A percentile compares a stretch with the other conserved stretches of the same genome.
phyloP scores from a whole-genome alignment of 2,329 filamentous ascomycete genomes.

The Neobulgaria alba region DNA sequence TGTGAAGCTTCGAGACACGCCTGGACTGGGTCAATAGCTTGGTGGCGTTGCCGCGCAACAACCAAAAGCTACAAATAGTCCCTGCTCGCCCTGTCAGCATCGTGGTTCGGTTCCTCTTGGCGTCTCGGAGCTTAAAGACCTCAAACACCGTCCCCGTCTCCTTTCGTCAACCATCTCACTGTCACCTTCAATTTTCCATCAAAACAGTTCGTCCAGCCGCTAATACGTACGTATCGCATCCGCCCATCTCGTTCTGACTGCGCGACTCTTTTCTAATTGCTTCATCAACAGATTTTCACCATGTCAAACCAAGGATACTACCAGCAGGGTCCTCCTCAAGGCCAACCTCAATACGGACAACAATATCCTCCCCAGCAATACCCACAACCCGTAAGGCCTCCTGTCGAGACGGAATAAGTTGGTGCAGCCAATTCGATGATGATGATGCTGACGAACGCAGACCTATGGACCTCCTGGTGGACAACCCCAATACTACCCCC shows the following conservation, averaged over 20 bases:
- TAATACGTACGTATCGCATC: no score
- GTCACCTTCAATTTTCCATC: background rate
- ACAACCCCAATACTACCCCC: slow-evolving; percentile 11
- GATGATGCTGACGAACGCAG: background rate
- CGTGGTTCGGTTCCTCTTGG: no score
- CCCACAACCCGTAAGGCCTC: slow-evolving; percentile 4
- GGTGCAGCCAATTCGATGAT: no score
- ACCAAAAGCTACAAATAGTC: no score
- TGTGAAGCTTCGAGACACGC: no score
- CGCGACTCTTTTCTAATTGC: background rate
- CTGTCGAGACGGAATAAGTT: background rate
- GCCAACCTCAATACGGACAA: no score
- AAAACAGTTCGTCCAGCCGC: no score
- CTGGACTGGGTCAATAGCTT: no score
- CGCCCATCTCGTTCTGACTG: no score
- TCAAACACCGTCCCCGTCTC: background rate
- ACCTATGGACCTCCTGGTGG: slow-evolving; percentile 4
- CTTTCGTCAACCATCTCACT: background rate
- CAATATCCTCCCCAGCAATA: slow-evolving; percentile 13
- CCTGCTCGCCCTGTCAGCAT: no score
- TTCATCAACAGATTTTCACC: slow-evolving; percentile 3
- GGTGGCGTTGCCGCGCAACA: no score
- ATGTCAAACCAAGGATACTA: slow-evolving; percentile 33
- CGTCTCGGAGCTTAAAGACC: no score
- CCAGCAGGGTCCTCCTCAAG: slow-evolving; percentile 16